Evolutionary conservation across 1,284 basidiomycete genomes (phyloP), one percentile per base, ranked within the genome.

Genomic region (Puccinia triticina): DNA sequence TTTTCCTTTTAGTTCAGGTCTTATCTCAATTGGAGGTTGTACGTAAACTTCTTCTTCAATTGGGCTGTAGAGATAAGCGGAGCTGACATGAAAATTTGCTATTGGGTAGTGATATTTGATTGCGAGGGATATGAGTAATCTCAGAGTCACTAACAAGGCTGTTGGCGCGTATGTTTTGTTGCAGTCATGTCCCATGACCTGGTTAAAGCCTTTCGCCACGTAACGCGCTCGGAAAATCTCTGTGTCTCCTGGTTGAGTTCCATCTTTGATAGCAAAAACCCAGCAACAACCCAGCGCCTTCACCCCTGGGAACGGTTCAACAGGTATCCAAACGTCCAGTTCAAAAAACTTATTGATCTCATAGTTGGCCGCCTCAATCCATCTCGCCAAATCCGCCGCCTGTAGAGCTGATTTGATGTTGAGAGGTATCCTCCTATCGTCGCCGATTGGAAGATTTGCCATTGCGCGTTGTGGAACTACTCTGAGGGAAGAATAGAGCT

Each of bases 201-300:
- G 73, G 12, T 75, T 75, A n/a, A 75, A 75, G 5, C 50, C 73
- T 32, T 75, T 75, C 18, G 50, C 73, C 2, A 75, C 53, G 18
- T 55, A 57, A 5, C 73, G 32, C 26, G 66, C 77, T 4, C 66
- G 46, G 12, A 34, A 71, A 16, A 11, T 71, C 12, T 67, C 32
- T 40, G 0, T 14, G 14, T 29, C 12, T 26, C 2, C 46, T 23
- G 21, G 69, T 43, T 0, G 23, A 3, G 4, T 46, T 78, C n/a
- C 32, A 18, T 43, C 26, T 12, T 79, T 69, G 7, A 66, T 66
- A 0, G 40, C 4, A 29, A 79, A 79, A 14, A 79, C 77, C 77
- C 77, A 79, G 0, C 66, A 29, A 14, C 26, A 2, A 2, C 66
- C 77, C 2, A 72, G 69, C 12, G 26, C 69, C 26, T 72, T 72